A percentile compares a stretch with the other conserved stretches of the same genome.
phyloP scores from a whole-genome alignment of 495 filamentous ascomycete species.

The Talaromyces adpressus region DNA sequence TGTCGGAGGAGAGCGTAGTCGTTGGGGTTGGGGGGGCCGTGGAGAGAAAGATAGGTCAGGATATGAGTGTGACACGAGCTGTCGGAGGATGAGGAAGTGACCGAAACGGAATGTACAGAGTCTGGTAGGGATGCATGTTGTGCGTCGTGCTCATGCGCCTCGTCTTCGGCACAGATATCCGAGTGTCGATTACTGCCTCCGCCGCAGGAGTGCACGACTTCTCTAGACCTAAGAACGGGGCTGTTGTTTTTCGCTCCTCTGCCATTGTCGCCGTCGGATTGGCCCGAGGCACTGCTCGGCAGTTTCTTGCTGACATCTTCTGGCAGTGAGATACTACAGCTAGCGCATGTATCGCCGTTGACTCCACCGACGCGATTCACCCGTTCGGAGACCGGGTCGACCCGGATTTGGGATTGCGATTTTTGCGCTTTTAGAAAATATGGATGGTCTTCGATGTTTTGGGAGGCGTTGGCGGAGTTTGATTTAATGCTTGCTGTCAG shows the following conservation, averaged over 20 bases:
- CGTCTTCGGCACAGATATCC: constrained; percentile 28
- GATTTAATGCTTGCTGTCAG: constrained; percentile 4
- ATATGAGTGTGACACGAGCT: constrained; percentile 65
- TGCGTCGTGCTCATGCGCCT: constrained; percentile 24
- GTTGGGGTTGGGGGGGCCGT: constrained; percentile 64
- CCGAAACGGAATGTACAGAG: constrained; percentile 37
- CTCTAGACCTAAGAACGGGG: constrained; percentile 50
- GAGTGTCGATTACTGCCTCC: constrained; percentile 23
- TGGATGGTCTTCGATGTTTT: constrained; percentile 39
- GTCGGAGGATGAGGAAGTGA: constrained; percentile 29
- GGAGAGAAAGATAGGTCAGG: constrained; percentile 79
- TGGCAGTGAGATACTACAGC: constrained; percentile 50
- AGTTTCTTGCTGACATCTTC: constrained; percentile 47
- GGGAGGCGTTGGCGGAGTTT: constrained; percentile 16
- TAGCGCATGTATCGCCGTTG: constrained; percentile 48
- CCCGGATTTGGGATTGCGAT: constrained; percentile 15
- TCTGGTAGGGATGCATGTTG: constrained; percentile 38
- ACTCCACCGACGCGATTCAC: constrained; percentile 24
- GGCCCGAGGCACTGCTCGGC: constrained; percentile 42
- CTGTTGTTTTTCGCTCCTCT: constrained; percentile 33
- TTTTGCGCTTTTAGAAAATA: constrained; percentile 30
- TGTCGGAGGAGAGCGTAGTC: constrained; percentile 82
- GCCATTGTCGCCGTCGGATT: constrained; percentile 37
- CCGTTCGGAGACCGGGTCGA: constrained; percentile 21
- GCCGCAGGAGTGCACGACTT: constrained; percentile 40